Evolutionary conservation across 768 basidiomycete genomes (phyloP).

Genomic region (Obba rivulosa): DNA sequence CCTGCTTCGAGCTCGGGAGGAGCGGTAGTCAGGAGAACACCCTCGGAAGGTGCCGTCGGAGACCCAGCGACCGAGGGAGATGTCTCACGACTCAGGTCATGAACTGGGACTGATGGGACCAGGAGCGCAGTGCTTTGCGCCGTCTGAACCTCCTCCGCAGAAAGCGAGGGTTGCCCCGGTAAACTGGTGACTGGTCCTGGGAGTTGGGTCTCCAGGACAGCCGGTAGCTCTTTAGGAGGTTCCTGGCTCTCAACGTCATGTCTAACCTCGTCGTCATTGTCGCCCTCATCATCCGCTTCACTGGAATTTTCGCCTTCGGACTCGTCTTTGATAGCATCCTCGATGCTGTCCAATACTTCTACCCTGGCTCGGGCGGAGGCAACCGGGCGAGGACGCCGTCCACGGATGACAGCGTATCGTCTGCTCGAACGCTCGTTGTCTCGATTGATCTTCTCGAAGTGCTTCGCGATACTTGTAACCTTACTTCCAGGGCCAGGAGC

Average conservation of each 20-base stretch:
- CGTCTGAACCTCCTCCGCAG: no score
- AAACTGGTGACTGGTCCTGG: background rate
- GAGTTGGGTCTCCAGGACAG: background rate
- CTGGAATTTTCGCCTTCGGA: constrained; percentile 65
- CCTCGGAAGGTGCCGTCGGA: constrained; percentile 29
- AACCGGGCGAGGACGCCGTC: constrained; percentile 84
- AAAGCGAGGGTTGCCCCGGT: background rate
- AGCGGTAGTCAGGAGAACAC: constrained; percentile 18
- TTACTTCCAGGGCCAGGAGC: constrained; percentile 51
- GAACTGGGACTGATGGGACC: background rate
- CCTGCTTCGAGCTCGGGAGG: constrained; percentile 49
- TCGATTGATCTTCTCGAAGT: constrained; percentile 80
- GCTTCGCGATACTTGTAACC: constrained; percentile 84
- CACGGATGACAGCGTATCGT: constrained; percentile 81
- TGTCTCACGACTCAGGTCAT: constrained; percentile 13
- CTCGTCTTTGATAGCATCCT: constrained; percentile 85
- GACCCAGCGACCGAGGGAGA: constrained; percentile 48
- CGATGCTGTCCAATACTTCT: constrained; percentile 82
- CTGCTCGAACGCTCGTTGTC: constrained; percentile 72
- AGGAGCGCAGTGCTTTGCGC: no score
- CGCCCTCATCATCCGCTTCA: constrained; percentile 66
- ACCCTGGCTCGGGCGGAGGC: constrained; percentile 85
- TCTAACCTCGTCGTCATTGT: constrained; percentile 44
- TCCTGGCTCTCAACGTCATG: constrained; percentile 12
- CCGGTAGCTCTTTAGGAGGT: constrained; percentile 3